Conservation (phyloP, 2,329 filamentous ascomycete genomes). For the Phialophora expanda region DNA sequence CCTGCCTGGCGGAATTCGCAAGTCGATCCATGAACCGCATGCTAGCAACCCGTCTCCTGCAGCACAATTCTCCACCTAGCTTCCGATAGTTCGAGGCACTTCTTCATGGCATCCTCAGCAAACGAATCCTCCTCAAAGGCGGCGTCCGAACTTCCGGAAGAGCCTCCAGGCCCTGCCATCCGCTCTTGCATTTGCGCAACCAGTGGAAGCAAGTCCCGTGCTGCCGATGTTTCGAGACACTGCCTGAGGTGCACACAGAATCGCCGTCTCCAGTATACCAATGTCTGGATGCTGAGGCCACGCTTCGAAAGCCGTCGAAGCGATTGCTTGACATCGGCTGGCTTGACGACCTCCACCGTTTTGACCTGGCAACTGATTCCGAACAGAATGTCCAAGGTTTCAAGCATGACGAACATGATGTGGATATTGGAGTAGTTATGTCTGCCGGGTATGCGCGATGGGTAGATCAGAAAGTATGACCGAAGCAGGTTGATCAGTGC, state of each 20-base stretch:
- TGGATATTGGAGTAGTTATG: constrained; percentile 27
- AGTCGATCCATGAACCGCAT: background rate
- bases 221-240: constrained; percentile 20
- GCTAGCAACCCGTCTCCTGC: constrained; percentile 24
- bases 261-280: constrained; percentile 21
- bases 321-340: constrained; percentile 14
- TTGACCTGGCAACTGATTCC: constrained; percentile 2
- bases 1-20: too few relatives aligned
- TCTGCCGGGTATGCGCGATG: constrained; percentile 19
- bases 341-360: background rate
- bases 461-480: constrained; percentile 28
- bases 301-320: constrained; percentile 13
- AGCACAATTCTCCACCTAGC: constrained; percentile 13
- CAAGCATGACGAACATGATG: constrained; percentile 27
- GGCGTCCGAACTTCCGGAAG: background rate
- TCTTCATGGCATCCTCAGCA: constrained; percentile 25
- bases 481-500: constrained; percentile 25
- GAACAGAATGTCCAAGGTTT: constrained; percentile 21
- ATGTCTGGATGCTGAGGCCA: constrained; percentile 10
- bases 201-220: constrained; percentile 20
- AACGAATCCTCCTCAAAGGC: background rate
- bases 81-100: constrained; percentile 16
- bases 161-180: background rate
- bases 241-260: constrained; percentile 20
- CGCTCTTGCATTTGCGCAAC: constrained; percentile 16